Evolutionary conservation across 2,329 filamentous ascomycete genomes (phyloP).

Genomic region (Colletotrichum cordylinicola): DNA sequence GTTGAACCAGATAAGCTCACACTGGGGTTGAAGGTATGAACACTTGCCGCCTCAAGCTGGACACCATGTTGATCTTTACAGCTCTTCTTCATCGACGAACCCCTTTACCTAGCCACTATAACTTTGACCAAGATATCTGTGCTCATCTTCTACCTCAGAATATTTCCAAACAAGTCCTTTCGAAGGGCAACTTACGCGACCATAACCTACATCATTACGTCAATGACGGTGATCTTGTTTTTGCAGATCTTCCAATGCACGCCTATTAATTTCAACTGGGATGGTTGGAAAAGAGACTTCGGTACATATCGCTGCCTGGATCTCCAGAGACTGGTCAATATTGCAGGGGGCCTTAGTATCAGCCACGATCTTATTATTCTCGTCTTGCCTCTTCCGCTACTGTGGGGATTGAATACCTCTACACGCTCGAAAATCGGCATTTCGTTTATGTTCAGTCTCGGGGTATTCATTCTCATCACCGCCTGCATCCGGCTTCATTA

Average conservation of each 20-base stretch:
- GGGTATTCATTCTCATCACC: constrained; percentile 39
- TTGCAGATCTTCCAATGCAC: constrained; percentile 41
- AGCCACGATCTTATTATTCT: constrained; percentile 39
- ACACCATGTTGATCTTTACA: neutral
- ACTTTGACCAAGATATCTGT: constrained; percentile 36
- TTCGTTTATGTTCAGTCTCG: constrained; percentile 41
- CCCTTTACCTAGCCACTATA: constrained; percentile 36
- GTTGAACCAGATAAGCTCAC: constrained; percentile 31
- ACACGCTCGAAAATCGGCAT: constrained; percentile 31
- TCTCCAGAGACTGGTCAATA: constrained; percentile 34
- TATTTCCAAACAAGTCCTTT: constrained; percentile 34
- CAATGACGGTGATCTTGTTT: constrained; percentile 32
- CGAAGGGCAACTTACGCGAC: constrained; percentile 27
- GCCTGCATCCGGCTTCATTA: constrained; percentile 41
- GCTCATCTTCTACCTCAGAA: constrained; percentile 36
- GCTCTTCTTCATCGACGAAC: constrained; percentile 33
- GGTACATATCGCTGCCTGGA: constrained; percentile 33
- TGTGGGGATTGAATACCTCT: constrained; percentile 32
- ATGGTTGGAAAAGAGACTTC: constrained; percentile 34
- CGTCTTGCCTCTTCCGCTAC: constrained; percentile 36
- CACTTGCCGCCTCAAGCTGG: too few species aligned
- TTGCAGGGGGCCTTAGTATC: constrained; percentile 36
- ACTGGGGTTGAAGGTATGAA: constrained; percentile 32
- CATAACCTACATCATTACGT: constrained; percentile 29
- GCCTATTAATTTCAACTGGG: constrained; percentile 37